Base-by-base conservation (phyloP, 2,329 filamentous ascomycete species). In the Monosporascus sp. region DNA sequence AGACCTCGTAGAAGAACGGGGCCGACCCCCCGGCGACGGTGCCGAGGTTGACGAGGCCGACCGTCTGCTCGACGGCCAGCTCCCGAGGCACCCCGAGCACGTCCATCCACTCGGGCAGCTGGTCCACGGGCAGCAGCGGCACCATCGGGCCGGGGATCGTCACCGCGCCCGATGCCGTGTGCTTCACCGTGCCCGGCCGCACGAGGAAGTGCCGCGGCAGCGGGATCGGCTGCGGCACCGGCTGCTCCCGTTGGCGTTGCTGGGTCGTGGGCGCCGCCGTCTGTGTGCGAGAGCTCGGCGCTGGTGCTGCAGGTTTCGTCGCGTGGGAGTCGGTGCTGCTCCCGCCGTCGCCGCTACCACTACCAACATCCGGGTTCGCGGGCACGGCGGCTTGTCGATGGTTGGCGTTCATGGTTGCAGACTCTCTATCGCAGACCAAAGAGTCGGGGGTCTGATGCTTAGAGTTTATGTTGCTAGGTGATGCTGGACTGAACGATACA, bases 121-220 rank as follows among this genome's bases (percentile, higher is more conserved):
- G 70, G 61, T 82, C 79, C 14, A 75, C 64, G 0, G 79, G 72
- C n/a, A 83, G 70, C n/a, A 83, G 71, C 7, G 80, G 80, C 1
- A 82, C 78, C 3, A 78, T 70, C 7, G 65, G 63, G 3, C 68
- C 70, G 0, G 66, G 68, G 8, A 48, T 60, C 16, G 59, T 58
- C 7, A 61, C 49, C 19, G 54, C 50, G 51, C 68, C 63, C 5
- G 63, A 61, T 2, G 62, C 58, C 27, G 66, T 63, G 38, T 60
- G 55, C 24, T 55, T 59, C n/a, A 69, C 65, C 1, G 63, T 59
- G 2, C 62, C 65, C 6, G 72, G 74, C 1, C 78, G 73, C 55
- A 77, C 67, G 48, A 81, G 57, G 61, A 77, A 81, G 65, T 74
- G 69, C 8, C 66, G 67, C 7, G 68, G 69, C 3, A 57, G 56